Conservation (phyloP, 2,329 filamentous ascomycete species). For the Fusarium sp. region DNA sequence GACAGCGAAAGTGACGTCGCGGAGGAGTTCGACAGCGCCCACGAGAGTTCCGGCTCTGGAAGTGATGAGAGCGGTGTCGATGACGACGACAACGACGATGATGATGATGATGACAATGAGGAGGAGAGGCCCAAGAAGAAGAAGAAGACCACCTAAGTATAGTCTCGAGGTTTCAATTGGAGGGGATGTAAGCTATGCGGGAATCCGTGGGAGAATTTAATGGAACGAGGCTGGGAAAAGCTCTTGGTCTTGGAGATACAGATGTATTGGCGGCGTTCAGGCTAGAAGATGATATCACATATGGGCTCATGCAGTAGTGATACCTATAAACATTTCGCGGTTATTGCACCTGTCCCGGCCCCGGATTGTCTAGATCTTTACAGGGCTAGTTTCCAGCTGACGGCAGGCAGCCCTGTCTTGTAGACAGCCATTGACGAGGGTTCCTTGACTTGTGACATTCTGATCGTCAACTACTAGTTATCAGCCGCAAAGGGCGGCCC, state of each 20-base stretch:
- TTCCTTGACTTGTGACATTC: conserved; percentile 16
- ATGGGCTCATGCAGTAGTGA: conserved; percentile 25
- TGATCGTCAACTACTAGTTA: conserved; percentile 23
- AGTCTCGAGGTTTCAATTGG: background rate
- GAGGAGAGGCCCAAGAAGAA: conserved; percentile 64
- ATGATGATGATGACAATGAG: conserved; percentile 55
- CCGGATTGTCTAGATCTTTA: background rate
- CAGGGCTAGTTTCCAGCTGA: background rate
- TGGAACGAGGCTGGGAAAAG: conserved; percentile 29
- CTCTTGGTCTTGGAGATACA: conserved; percentile 27
- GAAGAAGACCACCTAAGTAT: conserved; percentile 52
- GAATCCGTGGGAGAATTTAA: conserved; percentile 24
- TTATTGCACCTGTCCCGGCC: background rate
- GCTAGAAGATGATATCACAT: conserved; percentile 42
- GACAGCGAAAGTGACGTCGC: conserved; percentile 95
- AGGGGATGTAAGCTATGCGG: background rate
- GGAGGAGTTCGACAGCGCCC: conserved; percentile 93
- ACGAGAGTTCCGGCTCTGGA: conserved; percentile 84
- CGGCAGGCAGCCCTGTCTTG: background rate
- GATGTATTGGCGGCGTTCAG: conserved; percentile 44
- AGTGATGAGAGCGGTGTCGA: conserved; percentile 65
- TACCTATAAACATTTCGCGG: background rate
- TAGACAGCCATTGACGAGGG: background rate
- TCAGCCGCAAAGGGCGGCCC: conserved; percentile 30
- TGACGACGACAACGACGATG: conserved; percentile 57